phyloP scores from a whole-genome alignment of 2,329 filamentous ascomycete genomes.

The Balansia obtecta region DNA sequence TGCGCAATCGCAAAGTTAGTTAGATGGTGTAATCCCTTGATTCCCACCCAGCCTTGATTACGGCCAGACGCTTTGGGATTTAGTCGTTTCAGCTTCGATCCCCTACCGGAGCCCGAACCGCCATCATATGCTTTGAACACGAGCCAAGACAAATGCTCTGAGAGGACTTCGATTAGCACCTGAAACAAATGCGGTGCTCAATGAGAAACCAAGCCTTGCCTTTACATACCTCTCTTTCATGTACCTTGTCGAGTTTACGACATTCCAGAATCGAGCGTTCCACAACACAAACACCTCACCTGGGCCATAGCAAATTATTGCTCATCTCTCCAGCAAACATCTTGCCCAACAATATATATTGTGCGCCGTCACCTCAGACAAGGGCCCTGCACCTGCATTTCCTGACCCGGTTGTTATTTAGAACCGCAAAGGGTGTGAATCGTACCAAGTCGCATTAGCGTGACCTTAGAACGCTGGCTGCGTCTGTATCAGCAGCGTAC shows the following conservation, averaged over 20 bases:
- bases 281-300: constrained; percentile 10
- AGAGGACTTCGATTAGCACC: too few species aligned
- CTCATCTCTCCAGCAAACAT: constrained; percentile 23
- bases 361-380: constrained; percentile 39
- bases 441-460: constrained; percentile 4
- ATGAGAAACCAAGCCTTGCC: constrained; percentile 10
- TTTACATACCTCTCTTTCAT: constrained; percentile 12
- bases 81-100: not conserved
- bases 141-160: not conserved
- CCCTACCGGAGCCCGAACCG: not conserved
- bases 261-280: constrained; percentile 9
- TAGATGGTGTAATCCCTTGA: too few species aligned
- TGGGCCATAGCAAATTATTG: constrained; percentile 11
- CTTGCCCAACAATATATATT: constrained; percentile 43
- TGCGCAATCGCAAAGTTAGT: too few species aligned
- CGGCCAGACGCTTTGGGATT: not conserved
- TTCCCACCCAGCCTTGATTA: not conserved
- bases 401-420: constrained; percentile 5
- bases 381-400: constrained; percentile 41
- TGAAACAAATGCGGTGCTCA: not conserved
- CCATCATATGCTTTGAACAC: not conserved
- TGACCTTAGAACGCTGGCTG: constrained; percentile 8
- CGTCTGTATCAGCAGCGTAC: constrained; percentile 46
- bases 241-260: constrained; percentile 8
- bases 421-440: constrained; percentile 7